Percentiles rank a stretch among this genome's conserved stretches.
Conservation (phyloP, 805 yeast species). For the Wickerhamiella lipophila region DNA sequence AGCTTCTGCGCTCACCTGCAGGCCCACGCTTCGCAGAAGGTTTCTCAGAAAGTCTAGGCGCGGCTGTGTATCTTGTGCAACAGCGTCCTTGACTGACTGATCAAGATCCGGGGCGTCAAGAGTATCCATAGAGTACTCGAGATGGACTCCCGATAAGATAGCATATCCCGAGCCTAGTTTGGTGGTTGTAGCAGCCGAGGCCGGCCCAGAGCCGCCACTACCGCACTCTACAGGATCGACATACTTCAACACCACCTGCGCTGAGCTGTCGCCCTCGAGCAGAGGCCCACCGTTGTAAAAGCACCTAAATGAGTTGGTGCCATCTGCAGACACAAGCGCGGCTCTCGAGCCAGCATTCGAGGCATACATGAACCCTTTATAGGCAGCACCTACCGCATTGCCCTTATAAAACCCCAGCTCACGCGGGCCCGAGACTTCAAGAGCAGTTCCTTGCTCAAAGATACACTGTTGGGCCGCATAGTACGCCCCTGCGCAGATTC, state of each 20-base stretch:
- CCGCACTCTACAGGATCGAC: constrained; percentile 41
- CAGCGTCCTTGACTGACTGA: constrained; percentile 29
- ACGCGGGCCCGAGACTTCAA: constrained; percentile 79
- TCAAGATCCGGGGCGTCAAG: constrained; percentile 27
- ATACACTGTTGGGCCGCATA: constrained; percentile 64
- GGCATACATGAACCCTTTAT: constrained; percentile 65
- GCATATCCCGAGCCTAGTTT: constrained; percentile 64
- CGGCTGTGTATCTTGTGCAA: constrained; percentile 34
- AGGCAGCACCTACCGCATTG: constrained; percentile 66
- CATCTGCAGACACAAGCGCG: constrained; percentile 24
- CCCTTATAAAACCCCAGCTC: constrained; percentile 81
- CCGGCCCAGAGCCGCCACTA: too few species aligned
- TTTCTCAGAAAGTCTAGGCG: constrained; percentile 47
- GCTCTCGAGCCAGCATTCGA: constrained; percentile 66
- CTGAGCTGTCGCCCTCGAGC: constrained; percentile 51
- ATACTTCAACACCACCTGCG: constrained; percentile 64
- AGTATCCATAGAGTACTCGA: constrained; percentile 59
- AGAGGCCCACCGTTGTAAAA: constrained; percentile 88
- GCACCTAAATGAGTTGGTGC: constrained; percentile 14
- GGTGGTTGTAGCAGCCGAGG: constrained; percentile 60
- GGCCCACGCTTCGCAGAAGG: constrained; percentile 47
- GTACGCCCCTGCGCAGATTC: constrained; percentile 94
- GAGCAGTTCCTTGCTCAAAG: constrained; percentile 59
- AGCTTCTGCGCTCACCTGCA: constrained; percentile 48
- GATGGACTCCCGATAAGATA: constrained; percentile 74